Percentiles rank a stretch among this genome's conserved stretches.
phyloP scores from a whole-genome alignment of 768 basidiomycete species.

The Rhodosporidiobolus odoratus region DNA sequence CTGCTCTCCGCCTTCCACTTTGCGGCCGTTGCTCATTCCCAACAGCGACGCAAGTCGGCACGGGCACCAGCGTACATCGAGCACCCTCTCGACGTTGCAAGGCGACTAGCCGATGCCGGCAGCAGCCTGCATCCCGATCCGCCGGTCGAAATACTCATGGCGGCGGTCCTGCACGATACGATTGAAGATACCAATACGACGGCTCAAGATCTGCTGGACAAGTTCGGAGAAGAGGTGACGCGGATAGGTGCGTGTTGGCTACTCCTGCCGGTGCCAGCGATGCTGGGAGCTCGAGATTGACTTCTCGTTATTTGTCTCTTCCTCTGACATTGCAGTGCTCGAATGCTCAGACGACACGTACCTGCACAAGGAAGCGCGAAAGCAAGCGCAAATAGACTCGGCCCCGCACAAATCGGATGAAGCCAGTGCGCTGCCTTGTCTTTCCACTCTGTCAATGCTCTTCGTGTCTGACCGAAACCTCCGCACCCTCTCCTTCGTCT shows the following conservation, averaged over 20 bases:
- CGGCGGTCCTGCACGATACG: conserved; percentile 47
- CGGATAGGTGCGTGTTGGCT: conserved; percentile 41
- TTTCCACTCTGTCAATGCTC: not conserved
- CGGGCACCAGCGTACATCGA: conserved; percentile 27
- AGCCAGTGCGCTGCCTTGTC: conserved; percentile 13
- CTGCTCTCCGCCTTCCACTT: conserved; percentile 22
- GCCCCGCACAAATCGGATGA: conserved; percentile 16
- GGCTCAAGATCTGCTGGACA: conserved; percentile 42
- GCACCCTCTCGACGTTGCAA: conserved; percentile 33
- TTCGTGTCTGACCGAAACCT: no score
- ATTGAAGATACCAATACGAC: conserved; percentile 48
- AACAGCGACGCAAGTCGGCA: conserved; percentile 22
- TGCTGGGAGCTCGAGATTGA: not conserved
- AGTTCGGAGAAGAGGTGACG: conserved; percentile 45
- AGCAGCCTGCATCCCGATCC: conserved; percentile 6
- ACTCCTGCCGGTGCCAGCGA: not conserved
- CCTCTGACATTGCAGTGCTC: not conserved
- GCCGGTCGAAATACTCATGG: conserved; percentile 38
- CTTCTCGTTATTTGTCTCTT: not conserved
- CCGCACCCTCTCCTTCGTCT: not conserved
- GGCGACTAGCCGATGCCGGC: not conserved
- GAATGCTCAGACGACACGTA: conserved; percentile 30
- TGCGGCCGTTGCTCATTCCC: conserved; percentile 22
- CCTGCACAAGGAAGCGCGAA: conserved; percentile 10
- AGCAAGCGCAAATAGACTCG: conserved; percentile 36